A percentile compares a stretch with the other conserved stretches of the same genome.
Conservation (phyloP, 176 grass and related monocot genomes). For the Neostapfia colusana region DNA sequence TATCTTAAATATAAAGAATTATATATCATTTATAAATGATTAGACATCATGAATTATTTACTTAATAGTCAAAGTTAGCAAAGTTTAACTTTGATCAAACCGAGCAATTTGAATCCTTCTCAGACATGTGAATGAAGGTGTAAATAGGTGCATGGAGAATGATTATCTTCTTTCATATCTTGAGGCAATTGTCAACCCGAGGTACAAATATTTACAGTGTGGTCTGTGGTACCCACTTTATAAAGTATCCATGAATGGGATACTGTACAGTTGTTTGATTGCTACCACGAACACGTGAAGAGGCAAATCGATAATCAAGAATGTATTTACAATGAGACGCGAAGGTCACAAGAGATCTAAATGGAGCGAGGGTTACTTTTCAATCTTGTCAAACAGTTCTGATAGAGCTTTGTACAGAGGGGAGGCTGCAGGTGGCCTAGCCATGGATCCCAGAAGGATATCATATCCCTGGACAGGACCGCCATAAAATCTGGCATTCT, state of each 20-base stretch:
- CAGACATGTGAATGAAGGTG: not conserved
- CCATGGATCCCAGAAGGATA: conserved; percentile 76
- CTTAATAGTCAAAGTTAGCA: too few species aligned
- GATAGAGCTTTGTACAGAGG: conserved; percentile 71
- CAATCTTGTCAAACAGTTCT: conserved; percentile 56
- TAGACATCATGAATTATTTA: too few species aligned
- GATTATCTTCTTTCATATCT: conserved; percentile 12
- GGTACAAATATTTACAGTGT: conserved; percentile 45
- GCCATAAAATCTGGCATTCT: conserved; percentile 81
- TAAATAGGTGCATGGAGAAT: not conserved
- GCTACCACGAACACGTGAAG: conserved; percentile 5
- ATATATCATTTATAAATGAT: too few species aligned
- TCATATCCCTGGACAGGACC: conserved; percentile 64
- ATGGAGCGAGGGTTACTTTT: conserved; percentile 26
- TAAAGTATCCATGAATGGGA: conserved; percentile 7
- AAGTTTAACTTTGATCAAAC: too few species aligned
- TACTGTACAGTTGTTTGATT: conserved; percentile 42
- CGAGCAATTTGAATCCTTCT: not conserved
- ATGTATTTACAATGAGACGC: conserved; percentile 38
- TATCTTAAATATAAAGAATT: too few species aligned
- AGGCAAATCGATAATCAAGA: not conserved
- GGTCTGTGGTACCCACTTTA: not conserved
- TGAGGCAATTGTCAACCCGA: conserved; percentile 11
- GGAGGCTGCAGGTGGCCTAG: conserved; percentile 57
- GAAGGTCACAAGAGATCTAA: not conserved